A percentile compares a stretch with the other conserved stretches of the same genome.
phyloP scores from a whole-genome alignment of 2,329 filamentous ascomycete species.

The Fusarium sp. region DNA sequence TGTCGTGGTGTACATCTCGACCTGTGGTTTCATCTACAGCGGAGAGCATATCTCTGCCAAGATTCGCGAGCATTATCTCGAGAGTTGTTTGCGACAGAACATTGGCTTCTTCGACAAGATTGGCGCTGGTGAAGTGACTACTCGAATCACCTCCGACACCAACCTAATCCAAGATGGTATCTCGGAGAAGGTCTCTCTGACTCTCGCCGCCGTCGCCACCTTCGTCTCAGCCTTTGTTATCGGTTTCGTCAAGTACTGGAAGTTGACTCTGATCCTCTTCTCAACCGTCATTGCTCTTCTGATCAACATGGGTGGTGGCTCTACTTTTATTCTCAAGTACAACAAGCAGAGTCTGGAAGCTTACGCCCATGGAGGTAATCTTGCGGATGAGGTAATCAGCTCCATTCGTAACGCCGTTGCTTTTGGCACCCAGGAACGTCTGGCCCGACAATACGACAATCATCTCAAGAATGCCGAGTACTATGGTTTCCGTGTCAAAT shows the following conservation, averaged over 20 bases:
- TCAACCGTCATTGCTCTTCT: constrained; percentile 85
- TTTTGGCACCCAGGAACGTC: constrained; percentile 91
- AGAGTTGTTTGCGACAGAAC: constrained; percentile 86
- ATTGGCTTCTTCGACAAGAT: constrained; percentile 94
- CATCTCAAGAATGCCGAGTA: constrained; percentile 79
- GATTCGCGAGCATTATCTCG: constrained; percentile 84
- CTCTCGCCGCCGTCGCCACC: constrained; percentile 79
- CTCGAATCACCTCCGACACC: constrained; percentile 92
- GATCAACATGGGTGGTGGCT: constrained; percentile 79
- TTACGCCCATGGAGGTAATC: constrained; percentile 85
- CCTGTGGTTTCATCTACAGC: constrained; percentile 89
- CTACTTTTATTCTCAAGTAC: constrained; percentile 80
- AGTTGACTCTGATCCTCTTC: constrained; percentile 86
- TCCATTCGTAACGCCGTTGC: constrained; percentile 93
- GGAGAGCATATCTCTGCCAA: constrained; percentile 83
- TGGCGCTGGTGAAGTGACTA: constrained; percentile 92
- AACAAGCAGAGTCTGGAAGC: constrained; percentile 81
- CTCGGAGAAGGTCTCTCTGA: constrained; percentile 86
- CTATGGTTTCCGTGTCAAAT: constrained; percentile 81
- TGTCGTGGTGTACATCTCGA: constrained; percentile 77
- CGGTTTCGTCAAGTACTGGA: constrained; percentile 92
- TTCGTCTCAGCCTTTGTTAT: constrained; percentile 92
- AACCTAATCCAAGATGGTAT: constrained; percentile 95
- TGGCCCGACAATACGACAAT: constrained; percentile 85
- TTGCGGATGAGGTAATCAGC: constrained; percentile 94